Base-by-base conservation (phyloP, 148 eudicot species). In the Pouteria glomerata region DNA sequence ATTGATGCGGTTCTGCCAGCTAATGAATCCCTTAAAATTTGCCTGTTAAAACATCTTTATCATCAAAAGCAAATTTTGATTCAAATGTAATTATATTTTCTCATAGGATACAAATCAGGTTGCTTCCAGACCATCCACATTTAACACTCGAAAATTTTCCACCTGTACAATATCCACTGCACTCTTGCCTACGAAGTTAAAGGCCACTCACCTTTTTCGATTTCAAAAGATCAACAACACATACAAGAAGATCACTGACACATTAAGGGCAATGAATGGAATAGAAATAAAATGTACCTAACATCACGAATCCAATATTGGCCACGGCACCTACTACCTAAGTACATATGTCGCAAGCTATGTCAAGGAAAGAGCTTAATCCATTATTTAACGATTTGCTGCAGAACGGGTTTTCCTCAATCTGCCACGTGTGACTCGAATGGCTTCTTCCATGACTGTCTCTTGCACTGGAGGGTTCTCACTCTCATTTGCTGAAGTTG, bases 391-490 rank as follows among this genome's bases (percentile, higher is more conserved):
- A 37, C 75, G 74, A 65, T 39, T 55, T 41, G 78, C 56, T 23
- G 80, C 63, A 11, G 84, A 37, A 39, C 84, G 79, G 31, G 87
- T 73, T 74, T 85, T 93, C 84, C 96, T 90, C 77, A 82, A 80
- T 79, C 89, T 90, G 47, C 85, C 92, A 44, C 92, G 85, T 24
- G 97, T 89, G 34, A 80, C 85, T 8, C 89, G 82, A 64, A 77
- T 76, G 52, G 82, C 81, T 63, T 90, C 97, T 68, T 86, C 98
- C 80, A 90, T 80, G 15, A 76, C 76, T 0, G 87, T 83, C 72
- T 86, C 93, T 50, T 74, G 78, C 14, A 76, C 74, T 12, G 87
- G 63, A 79, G 88, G 68, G 65, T 73, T 83, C 26, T 47, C 53
- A 8, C 24, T 78, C 68, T 79, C 88, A 30, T 69, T 80, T 15